These are phyloP conservation scores for Chrysanthemum seticuspe DNA, from an alignment of 129 eudicot species.

Conservation along the genomic window DNA sequence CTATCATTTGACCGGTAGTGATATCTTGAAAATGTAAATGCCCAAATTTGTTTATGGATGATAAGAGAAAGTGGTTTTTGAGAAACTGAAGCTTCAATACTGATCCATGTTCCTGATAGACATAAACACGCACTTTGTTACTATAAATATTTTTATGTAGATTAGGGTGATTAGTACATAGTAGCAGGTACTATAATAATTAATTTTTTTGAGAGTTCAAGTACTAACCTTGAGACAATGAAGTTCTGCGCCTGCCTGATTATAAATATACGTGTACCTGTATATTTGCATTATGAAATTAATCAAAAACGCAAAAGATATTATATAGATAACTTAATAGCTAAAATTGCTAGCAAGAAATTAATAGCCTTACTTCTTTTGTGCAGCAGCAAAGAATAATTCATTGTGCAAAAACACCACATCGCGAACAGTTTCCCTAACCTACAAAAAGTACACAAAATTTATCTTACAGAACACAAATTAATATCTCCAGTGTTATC, in stretches of 20 bases:
- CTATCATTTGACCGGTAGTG: slow-evolving; percentile 75
- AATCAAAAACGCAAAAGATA: background rate
- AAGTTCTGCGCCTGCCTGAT: slow-evolving; percentile 68
- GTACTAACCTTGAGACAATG: slow-evolving; percentile 79
- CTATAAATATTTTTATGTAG: background rate
- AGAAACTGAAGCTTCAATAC: slow-evolving; percentile 74
- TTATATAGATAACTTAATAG: background rate
- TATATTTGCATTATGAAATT: slow-evolving; percentile 12
- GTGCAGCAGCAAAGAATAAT: slow-evolving; percentile 85
- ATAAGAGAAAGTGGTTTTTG: slow-evolving; percentile 67
- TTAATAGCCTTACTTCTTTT: slow-evolving; percentile 62
- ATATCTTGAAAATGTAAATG: slow-evolving; percentile 87
- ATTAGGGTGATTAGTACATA: background rate
- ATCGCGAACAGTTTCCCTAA: slow-evolving; percentile 91
- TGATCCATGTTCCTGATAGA: slow-evolving; percentile 77
- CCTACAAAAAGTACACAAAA: slow-evolving; percentile 41
- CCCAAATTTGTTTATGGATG: slow-evolving; percentile 73
- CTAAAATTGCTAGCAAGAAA: background rate
- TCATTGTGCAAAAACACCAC: slow-evolving; percentile 89
- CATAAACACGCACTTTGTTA: background rate
- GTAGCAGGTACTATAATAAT: background rate
- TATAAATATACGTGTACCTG: slow-evolving; percentile 81
- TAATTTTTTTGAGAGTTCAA: background rate
- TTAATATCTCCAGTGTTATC: background rate
- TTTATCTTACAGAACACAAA: slow-evolving; percentile 10